Evolutionary conservation across 352 stramenopile species (phyloP), one percentile per base, ranked within the genome.

Genomic region (Phytophthora boehmeriae): DNA sequence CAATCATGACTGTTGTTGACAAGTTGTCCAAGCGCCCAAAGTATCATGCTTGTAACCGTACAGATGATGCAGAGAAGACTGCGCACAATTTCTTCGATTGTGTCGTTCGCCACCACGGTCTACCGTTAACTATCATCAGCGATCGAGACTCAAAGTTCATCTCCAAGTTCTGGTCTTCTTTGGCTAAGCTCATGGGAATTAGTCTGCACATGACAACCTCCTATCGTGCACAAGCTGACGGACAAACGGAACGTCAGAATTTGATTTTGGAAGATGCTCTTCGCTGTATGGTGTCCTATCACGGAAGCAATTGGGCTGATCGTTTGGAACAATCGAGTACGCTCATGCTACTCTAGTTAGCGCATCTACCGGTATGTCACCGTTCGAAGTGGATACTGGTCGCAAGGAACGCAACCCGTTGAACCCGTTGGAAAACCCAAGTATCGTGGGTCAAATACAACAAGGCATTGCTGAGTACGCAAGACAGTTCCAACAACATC

Each of bases 1-100:
- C 41, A 44, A 71, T 63, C 22, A 44, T 66, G 32, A 56, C 58
- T n/a, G 50, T 62, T 41, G 64, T 66, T n/a, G 64, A 73, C 53
- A 73, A 68, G 48, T 4, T 62, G 13, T 59, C 62, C n/a, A 66
- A 75, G 27, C 61, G 61, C 17, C 22, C 56, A 23, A 71, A 65
- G 28, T 71, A 71, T 56, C 44, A 5, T 53, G 58, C 44, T 19
- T 51, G 32, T 3, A 50, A 54, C 20, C 25, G 36, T 6, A 71
- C 62, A 13, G 54, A 51, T 47, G 44, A 66, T 42, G 49, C 44
- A 22, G 28, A 66, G 8, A 50, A 58, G 27, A 57, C 48, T 11
- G 48, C 63, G 2, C 20, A 59, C 20, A 2, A 44, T 17, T 61
- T 61, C 8, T 59, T 61, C 36, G 35, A 58, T 46, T 44, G 36